These are phyloP conservation scores for Macrolepiota albuminosa DNA, from an alignment of 768 basidiomycete genomes.

Conservation along the genomic window DNA sequence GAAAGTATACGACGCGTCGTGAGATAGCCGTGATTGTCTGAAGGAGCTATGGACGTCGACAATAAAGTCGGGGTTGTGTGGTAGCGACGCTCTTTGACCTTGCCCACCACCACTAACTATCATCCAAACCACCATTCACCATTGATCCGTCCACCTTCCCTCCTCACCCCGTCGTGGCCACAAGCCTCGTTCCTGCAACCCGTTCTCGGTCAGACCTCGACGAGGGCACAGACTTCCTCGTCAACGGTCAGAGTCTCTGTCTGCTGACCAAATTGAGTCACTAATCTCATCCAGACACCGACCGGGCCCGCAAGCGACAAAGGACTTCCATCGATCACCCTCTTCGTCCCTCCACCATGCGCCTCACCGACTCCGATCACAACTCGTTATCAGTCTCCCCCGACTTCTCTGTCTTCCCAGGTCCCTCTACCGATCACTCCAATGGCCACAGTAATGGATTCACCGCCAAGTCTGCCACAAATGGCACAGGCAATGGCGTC, in stretches of 20 bases:
- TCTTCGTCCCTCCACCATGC: constrained; percentile 37
- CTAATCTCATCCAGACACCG: constrained; percentile 14
- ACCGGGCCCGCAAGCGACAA: constrained; percentile 68
- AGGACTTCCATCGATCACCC: constrained; percentile 44
- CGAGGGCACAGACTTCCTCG: constrained; percentile 31
- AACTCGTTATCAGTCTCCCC: constrained; percentile 41
- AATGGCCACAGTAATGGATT: constrained; percentile 40
- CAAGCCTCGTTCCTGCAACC: constrained; percentile 59
- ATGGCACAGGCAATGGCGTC: constrained; percentile 35
- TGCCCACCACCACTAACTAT: constrained; percentile 4
- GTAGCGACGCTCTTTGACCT: constrained; percentile 5
- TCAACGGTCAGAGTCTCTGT: constrained; percentile 28
- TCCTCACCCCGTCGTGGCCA: constrained; percentile 36
- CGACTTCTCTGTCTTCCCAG: constrained; percentile 40
- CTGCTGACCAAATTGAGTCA: constrained; percentile 8
- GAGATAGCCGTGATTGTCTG: constrained; percentile 21
- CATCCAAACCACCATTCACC: constrained; percentile 23
- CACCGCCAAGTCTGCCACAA: constrained; percentile 26
- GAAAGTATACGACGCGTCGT: constrained; percentile 1
- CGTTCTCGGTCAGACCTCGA: constrained; percentile 62
- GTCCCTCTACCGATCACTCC: constrained; percentile 48
- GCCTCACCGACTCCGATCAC: constrained; percentile 47
- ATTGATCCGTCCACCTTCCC: constrained; percentile 66
- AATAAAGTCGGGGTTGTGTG: constrained; percentile 11
- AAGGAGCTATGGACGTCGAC: constrained; percentile 14